Evolutionary conservation across 1,139 yeast species (phyloP).

Genomic region (Meyerozyma smithsonii): DNA sequence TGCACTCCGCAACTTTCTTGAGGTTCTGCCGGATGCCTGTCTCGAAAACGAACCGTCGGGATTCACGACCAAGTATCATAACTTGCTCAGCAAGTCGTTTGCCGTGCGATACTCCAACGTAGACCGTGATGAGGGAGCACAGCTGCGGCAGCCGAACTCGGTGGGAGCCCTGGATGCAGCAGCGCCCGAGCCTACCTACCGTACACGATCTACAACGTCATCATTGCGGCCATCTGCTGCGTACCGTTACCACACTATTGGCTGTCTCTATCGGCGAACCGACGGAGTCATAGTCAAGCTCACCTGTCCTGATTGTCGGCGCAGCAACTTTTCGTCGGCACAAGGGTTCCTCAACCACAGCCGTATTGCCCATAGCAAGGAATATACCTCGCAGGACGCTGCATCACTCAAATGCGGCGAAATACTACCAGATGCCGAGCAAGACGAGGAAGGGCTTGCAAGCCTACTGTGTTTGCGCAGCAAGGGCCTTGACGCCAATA

Average conservation of each 20-base stretch:
- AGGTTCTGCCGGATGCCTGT: slow-evolving; percentile 34
- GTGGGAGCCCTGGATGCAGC: not conserved
- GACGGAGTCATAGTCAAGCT: slow-evolving; percentile 69
- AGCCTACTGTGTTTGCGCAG: slow-evolving; percentile 40
- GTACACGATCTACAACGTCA: slow-evolving; percentile 49
- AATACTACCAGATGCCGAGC: slow-evolving; percentile 51
- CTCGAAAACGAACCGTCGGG: slow-evolving; percentile 44
- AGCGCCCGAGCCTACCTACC: slow-evolving; percentile 26
- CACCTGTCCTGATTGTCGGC: slow-evolving; percentile 62
- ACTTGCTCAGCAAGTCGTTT: slow-evolving; percentile 32
- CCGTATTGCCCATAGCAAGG: slow-evolving; percentile 68
- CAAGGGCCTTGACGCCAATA: slow-evolving; percentile 37
- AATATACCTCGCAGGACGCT: slow-evolving; percentile 67
- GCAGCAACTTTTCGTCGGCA: slow-evolving; percentile 70
- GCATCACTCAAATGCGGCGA: slow-evolving; percentile 72
- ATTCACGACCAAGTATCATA: slow-evolving; percentile 45
- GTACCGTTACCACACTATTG: slow-evolving; percentile 26
- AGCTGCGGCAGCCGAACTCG: not conserved
- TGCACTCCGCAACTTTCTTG: slow-evolving; percentile 50
- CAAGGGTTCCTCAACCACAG: slow-evolving; percentile 80
- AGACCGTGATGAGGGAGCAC: slow-evolving; percentile 6
- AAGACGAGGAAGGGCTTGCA: slow-evolving; percentile 52
- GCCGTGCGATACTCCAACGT: slow-evolving; percentile 28
- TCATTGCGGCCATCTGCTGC: slow-evolving; percentile 38
- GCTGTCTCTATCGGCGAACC: slow-evolving; percentile 64